Evolutionary conservation across 73 alveolate species (phyloP).

Genomic region (Blepharisma japonicum): DNA sequence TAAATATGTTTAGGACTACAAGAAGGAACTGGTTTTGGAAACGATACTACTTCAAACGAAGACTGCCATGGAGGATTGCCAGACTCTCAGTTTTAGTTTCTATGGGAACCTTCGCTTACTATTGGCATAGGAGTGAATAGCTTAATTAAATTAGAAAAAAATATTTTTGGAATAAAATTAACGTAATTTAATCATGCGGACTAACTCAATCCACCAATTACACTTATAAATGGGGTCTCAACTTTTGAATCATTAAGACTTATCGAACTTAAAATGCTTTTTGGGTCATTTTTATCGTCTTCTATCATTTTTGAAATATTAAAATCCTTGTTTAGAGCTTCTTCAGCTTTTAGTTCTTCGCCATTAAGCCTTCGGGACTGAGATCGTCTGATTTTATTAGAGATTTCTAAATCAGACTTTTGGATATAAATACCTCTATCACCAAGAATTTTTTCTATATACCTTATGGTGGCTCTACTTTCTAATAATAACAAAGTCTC

Average conservation of each 20-base stretch:
- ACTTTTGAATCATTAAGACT: no score
- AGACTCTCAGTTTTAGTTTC: slow-evolving; percentile 12
- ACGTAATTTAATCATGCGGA: no score
- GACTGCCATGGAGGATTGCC: slow-evolving; percentile 27
- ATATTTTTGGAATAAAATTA: no score
- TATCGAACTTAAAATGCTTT: no score
- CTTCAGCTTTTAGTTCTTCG: no score
- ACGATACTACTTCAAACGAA: slow-evolving; percentile 4
- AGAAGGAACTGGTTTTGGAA: slow-evolving; percentile 20
- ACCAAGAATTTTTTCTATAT: slow-evolving; percentile 13
- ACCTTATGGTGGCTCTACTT: not conserved
- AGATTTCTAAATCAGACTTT: not conserved
- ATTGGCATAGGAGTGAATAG: slow-evolving; percentile 30
- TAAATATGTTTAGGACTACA: not conserved
- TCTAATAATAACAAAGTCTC: not conserved
- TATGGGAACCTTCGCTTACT: slow-evolving; percentile 13
- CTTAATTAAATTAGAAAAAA: no score
- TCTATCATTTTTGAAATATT: no score
- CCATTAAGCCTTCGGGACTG: no score
- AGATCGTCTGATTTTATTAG: not conserved
- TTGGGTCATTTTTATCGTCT: no score
- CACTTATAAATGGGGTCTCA: no score
- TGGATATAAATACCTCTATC: not conserved
- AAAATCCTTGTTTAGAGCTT: no score
- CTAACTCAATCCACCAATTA: no score